These are phyloP conservation scores for Hemileccinum impolitum DNA, from an alignment of 768 basidiomycete genomes.

Conservation along the genomic window DNA sequence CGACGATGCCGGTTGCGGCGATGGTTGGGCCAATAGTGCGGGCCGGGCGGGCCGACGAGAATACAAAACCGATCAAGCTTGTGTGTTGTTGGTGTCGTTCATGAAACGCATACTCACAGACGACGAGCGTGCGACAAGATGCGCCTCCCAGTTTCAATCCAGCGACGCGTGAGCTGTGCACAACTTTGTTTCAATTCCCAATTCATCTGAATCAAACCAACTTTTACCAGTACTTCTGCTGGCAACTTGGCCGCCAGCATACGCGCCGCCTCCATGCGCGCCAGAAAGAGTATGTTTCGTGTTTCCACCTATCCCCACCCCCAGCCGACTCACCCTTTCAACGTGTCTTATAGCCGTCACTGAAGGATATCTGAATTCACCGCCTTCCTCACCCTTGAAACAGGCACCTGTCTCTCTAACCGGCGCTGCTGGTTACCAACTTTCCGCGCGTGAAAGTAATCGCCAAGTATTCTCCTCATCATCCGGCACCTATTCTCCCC, in stretches of 20 bases:
- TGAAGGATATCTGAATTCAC: conserved; percentile 57
- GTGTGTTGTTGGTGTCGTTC: background rate
- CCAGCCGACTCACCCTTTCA: conserved; percentile 27
- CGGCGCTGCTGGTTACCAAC: conserved; percentile 38
- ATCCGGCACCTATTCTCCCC: conserved; percentile 32
- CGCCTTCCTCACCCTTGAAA: conserved; percentile 30
- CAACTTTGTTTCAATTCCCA: conserved; percentile 8
- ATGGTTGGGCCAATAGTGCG: background rate
- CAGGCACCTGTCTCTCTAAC: conserved; percentile 22
- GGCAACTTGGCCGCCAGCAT: conserved; percentile 53
- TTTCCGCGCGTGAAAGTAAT: conserved; percentile 54
- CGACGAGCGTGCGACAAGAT: conserved; percentile 25
- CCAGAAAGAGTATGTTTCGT: conserved; percentile 52
- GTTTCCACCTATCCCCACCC: conserved; percentile 15
- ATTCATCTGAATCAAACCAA: conserved; percentile 13
- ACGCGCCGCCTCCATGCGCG: conserved; percentile 54
- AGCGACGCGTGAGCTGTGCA: conserved; percentile 23
- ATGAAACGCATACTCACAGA: conserved; percentile 38
- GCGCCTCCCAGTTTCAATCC: conserved; percentile 21
- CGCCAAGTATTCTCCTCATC: conserved; percentile 43
- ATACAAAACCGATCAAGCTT: background rate
- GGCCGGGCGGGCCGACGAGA: background rate
- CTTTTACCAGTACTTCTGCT: conserved; percentile 35
- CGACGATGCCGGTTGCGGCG: conserved; percentile 3
- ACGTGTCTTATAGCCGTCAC: conserved; percentile 46